Evolutionary conservation across 2,329 filamentous ascomycete genomes (phyloP).

Genomic region (Stagonosporopsis chrysanthemi): DNA sequence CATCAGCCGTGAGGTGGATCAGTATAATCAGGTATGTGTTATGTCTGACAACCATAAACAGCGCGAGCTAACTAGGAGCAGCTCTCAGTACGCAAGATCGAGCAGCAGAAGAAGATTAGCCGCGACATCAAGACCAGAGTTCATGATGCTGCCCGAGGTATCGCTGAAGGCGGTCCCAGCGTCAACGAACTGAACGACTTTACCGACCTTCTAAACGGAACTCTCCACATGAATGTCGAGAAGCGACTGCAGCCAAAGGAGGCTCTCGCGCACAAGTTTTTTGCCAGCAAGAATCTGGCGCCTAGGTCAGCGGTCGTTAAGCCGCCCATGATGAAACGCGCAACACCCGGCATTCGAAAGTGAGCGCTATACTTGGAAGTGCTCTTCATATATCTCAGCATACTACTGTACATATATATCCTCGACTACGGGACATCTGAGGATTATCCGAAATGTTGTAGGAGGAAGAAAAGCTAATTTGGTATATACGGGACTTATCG

Average conservation of each 20-base stretch:
- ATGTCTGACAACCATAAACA: neutral
- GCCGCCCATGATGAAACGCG: slow-evolving; percentile 35
- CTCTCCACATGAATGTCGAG: slow-evolving; percentile 87
- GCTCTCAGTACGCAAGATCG: slow-evolving; percentile 71
- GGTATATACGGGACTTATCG: neutral
- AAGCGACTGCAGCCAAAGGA: slow-evolving; percentile 88
- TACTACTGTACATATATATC: neutral
- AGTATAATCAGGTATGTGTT: slow-evolving; percentile 40
- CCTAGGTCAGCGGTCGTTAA: slow-evolving; percentile 39
- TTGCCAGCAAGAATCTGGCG: slow-evolving; percentile 55
- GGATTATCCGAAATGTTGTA: neutral
- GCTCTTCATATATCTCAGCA: neutral
- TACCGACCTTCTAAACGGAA: slow-evolving; percentile 86
- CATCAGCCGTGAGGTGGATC: slow-evolving; percentile 76
- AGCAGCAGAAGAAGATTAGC: slow-evolving; percentile 67
- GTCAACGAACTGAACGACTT: slow-evolving; percentile 82
- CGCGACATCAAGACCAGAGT: slow-evolving; percentile 81
- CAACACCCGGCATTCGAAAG: slow-evolving; percentile 25
- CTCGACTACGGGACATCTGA: too few species aligned
- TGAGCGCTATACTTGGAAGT: slow-evolving; percentile 8
- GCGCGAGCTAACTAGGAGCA: slow-evolving; percentile 46
- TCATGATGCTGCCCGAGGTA: slow-evolving; percentile 72
- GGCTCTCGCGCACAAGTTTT: slow-evolving; percentile 89
- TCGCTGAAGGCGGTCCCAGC: slow-evolving; percentile 70
- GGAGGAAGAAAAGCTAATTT: neutral